These are phyloP conservation scores for Ogataea pignaliae DNA, from an alignment of 805 yeast genomes.

Conservation along the genomic window DNA sequence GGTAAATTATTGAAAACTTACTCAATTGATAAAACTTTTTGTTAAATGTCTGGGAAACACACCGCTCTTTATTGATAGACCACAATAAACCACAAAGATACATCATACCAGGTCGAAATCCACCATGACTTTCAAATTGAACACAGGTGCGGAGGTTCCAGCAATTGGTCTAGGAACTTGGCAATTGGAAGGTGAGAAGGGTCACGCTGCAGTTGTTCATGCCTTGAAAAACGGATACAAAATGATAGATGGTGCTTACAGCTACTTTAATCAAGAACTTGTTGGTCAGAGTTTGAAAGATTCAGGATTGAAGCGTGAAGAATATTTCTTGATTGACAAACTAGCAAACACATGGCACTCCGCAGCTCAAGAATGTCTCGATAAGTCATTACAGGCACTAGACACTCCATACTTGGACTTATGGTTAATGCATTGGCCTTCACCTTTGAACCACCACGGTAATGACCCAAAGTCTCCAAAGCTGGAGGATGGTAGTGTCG, in stretches of 20 bases:
- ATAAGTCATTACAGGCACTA: constrained; percentile 32
- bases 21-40: no score
- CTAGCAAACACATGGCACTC: constrained; percentile 23
- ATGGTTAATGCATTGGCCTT: constrained; percentile 45
- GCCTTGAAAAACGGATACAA: constrained; percentile 32
- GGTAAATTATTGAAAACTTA: no score
- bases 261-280: constrained; percentile 36
- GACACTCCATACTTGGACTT: constrained; percentile 40
- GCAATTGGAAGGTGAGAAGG: constrained; percentile 15
- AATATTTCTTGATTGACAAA: constrained; percentile 15
- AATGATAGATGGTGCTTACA: constrained; percentile 39
- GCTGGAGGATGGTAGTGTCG: constrained; percentile 23
- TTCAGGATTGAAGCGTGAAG: constrained; percentile 9
- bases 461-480: constrained; percentile 19
- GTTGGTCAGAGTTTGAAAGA: constrained; percentile 37
- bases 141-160: constrained; percentile 19
- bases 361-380: constrained; percentile 33
- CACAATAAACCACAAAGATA: no score
- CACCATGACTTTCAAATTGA: constrained; percentile 3
- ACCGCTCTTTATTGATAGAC: no score
- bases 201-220: constrained; percentile 21
- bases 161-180: constrained; percentile 22
- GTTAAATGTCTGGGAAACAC: no score
- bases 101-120: no score
- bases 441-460: constrained; percentile 28